A percentile compares a stretch with the other conserved stretches of the same genome.
phyloP scores from a whole-genome alignment of 2,329 filamentous ascomycete species.

The Penicillium sp. region DNA sequence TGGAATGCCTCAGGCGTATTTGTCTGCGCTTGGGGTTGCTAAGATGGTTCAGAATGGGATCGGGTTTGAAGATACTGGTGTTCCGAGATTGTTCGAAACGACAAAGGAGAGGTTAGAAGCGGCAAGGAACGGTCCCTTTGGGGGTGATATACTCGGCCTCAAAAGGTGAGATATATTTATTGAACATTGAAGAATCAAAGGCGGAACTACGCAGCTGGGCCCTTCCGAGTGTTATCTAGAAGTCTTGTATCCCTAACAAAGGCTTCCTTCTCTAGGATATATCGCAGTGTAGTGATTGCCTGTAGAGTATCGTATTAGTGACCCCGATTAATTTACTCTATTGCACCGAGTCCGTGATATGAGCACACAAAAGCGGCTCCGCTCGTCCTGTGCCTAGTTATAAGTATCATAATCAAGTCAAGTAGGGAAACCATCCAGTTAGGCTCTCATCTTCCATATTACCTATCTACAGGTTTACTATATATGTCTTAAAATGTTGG shows the following conservation, averaged over 20 bases:
- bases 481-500: not conserved
- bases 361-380: not conserved
- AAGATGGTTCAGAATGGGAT: constrained; percentile 51
- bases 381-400: not conserved
- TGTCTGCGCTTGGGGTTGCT: constrained; percentile 59
- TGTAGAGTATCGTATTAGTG: too few species aligned
- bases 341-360: not conserved
- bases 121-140: not conserved
- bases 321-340: not conserved
- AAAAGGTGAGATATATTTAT: not conserved
- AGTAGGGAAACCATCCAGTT: not conserved
- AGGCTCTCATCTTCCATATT: not conserved
- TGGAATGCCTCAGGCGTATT: constrained; percentile 62
- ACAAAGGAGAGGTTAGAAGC: not conserved
- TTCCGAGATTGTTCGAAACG: constrained; percentile 39
- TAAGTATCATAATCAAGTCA: not conserved
- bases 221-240: not conserved
- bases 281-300: not conserved
- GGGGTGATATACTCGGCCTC: not conserved
- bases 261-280: not conserved
- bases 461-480: not conserved
- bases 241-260: not conserved
- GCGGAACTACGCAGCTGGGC: not conserved
- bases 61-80: constrained; percentile 29
- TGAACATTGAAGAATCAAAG: too few species aligned